Percentiles rank a stretch among this genome's conserved stretches.
phyloP scores from a whole-genome alignment of 495 filamentous ascomycete species.

The Cetradonia linearis region DNA sequence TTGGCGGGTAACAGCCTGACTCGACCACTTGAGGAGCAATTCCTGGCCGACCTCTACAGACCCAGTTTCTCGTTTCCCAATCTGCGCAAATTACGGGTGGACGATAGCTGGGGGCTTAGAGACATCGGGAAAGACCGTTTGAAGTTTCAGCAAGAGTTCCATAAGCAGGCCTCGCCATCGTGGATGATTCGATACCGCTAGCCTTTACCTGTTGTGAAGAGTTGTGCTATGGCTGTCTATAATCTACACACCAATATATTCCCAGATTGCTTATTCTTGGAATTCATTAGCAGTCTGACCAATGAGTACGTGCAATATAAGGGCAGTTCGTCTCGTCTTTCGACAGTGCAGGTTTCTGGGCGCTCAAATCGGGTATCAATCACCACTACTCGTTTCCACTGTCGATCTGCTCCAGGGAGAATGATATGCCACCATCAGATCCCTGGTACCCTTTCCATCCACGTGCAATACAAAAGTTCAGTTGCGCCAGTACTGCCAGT shows the following conservation, averaged over 20 bases:
- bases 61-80: conserved; percentile 18
- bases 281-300: background rate
- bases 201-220: background rate
- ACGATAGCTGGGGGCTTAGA: conserved; percentile 20
- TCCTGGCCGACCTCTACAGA: conserved; percentile 21
- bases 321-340: too few relatives aligned
- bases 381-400: too few relatives aligned
- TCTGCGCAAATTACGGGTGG: conserved; percentile 12
- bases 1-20: conserved; percentile 21
- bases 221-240: background rate
- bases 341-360: too few relatives aligned
- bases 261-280: too few relatives aligned
- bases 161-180: conserved; percentile 19
- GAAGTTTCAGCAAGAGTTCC: conserved; percentile 23
- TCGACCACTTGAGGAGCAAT: conserved; percentile 14
- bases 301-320: too few relatives aligned
- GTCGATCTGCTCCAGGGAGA: too few relatives aligned
- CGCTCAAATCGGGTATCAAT: too few relatives aligned
- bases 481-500: too few relatives aligned
- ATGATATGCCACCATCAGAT: too few relatives aligned
- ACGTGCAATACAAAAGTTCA: too few relatives aligned
- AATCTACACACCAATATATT: background rate
- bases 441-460: too few relatives aligned
- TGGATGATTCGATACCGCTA: conserved; percentile 22
- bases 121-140: conserved; percentile 21